Base-by-base conservation (phyloP, 371 early-diverging fungal genomes). In the Basidiobolus meristosporus region DNA sequence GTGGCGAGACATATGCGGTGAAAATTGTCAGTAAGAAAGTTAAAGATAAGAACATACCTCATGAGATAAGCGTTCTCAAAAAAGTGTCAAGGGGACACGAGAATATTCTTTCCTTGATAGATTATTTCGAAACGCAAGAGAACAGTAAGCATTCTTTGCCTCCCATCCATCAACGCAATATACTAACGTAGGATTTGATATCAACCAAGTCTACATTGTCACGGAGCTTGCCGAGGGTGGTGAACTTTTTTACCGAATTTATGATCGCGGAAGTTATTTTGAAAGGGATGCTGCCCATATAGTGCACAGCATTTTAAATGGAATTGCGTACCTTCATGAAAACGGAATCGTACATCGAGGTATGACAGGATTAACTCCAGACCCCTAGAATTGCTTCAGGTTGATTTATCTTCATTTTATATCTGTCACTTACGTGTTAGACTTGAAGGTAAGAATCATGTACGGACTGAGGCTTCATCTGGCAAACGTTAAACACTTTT, bases 1-100 rank as follows among this genome's bases (percentile, higher is more conserved):
- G 89, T 1, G 81, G 79, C 26, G 65, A 87, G 53, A 66, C 60
- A 28, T 90, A 73, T 62, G 92, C 96, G 7, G 82, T 76, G 47
- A 95, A 95, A 50, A 73, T 91, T 31, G 84, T 90, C 61, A 82
- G 74, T 63, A 90, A 90, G 52, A 72, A 73, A 53, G 89, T 87
- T 34, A 64, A 81, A 42, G 87, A 90, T 47, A 76, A 81, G 52
- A 80, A 86, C 83, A 78, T 88, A 43, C 63, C 82, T 31, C 85
- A 88, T 49, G 90, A 89, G 56, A 85, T 89, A 56, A 73, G 74
- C 28, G 74, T 89, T 16, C 59, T 89, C 38, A 75, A 78, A 47
- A 68, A 68, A 48, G 65, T 89, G 31, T 89, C 90, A 2, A 76
- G 77, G 48, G 88, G 78, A 6, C 85, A 89, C 51, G 66, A 70